Percentiles rank a stretch among this genome's conserved stretches.
Evolutionary conservation across 257 asterid species (phyloP).

Genomic region (Craterostigma plantagineum): DNA sequence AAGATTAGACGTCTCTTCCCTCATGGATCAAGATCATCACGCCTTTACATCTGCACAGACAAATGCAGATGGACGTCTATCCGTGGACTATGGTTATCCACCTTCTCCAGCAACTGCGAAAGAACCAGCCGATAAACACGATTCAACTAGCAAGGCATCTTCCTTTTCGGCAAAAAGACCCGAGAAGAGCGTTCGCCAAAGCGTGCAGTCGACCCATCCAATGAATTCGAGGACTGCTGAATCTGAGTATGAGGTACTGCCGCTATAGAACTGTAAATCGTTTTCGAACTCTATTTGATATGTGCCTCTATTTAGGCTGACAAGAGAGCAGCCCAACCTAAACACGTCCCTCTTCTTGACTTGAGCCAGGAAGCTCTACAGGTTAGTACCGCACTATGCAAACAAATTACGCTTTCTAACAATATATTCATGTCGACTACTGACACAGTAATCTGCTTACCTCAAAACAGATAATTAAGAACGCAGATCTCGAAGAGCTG

Average conservation of each 20-base stretch:
- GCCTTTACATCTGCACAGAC: conserved; percentile 27
- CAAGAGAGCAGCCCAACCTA: conserved; percentile 32
- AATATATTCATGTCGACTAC: conserved; percentile 4
- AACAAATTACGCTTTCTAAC: conserved; percentile 5
- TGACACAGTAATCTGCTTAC: conserved; percentile 3
- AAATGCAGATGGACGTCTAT: conserved; percentile 24
- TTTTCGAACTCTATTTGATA: conserved; percentile 5
- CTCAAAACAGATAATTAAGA: conserved; percentile 42
- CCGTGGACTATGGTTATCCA: too few relatives aligned
- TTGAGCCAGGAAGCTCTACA: background rate
- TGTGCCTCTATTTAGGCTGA: conserved; percentile 25
- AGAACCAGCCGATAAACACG: conserved; percentile 21
- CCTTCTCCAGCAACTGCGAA: too few relatives aligned
- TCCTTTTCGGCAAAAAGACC: conserved; percentile 41
- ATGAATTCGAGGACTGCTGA: conserved; percentile 27
- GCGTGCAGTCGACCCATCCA: conserved; percentile 23
- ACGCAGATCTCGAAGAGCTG: conserved; percentile 88
- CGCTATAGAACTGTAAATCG: conserved; percentile 1
- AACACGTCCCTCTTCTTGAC: conserved; percentile 40
- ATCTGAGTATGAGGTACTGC: conserved; percentile 38
- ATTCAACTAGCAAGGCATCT: conserved; percentile 21
- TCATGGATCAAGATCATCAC: conserved; percentile 89
- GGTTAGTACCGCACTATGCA: background rate
- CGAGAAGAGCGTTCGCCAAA: conserved; percentile 26
- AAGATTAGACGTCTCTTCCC: conserved; percentile 60